phyloP scores from a whole-genome alignment of 768 basidiomycete species.

The Zangia roseola region DNA sequence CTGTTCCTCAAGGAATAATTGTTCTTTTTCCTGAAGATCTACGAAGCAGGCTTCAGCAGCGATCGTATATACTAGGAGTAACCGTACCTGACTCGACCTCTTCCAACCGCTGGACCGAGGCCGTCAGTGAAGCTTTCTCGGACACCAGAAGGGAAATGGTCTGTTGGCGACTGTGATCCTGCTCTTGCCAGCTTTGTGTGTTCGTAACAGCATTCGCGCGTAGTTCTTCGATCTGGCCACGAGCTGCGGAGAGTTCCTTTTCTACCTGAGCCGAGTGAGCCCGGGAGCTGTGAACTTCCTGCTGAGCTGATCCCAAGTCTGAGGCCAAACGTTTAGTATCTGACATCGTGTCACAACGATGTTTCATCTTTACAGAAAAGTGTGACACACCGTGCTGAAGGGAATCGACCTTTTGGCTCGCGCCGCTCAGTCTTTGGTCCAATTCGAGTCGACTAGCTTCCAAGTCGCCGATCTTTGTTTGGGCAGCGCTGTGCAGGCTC shows the following conservation, averaged over 20 bases:
- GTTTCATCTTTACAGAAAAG: constrained; percentile 24
- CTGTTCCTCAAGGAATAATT: constrained; percentile 43
- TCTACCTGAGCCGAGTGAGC: constrained; percentile 17
- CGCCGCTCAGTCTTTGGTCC: constrained; percentile 12
- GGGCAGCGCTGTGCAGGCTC: constrained; percentile 6
- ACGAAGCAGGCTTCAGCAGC: constrained; percentile 1
- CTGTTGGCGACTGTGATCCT: constrained; percentile 59
- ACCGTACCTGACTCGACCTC: constrained; percentile 61
- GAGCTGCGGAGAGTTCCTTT: constrained; percentile 21
- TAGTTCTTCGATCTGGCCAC: constrained; percentile 18
- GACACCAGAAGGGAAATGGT: constrained; percentile 77
- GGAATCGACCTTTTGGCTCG: constrained; percentile 5
- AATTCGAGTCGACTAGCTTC: constrained; percentile 9
- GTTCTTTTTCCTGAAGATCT: constrained; percentile 48
- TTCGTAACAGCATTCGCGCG: constrained; percentile 10
- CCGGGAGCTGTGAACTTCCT: constrained; percentile 7
- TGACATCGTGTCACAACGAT: constrained; percentile 23
- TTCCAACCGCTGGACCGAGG: constrained; percentile 58
- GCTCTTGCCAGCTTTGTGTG: constrained; percentile 25
- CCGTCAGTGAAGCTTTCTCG: constrained; percentile 60
- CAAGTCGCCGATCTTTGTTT: constrained; percentile 17
- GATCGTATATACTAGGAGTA: neutral
- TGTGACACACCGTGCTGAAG: constrained; percentile 22
- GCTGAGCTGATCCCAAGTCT: constrained; percentile 18
- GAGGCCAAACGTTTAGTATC: constrained; percentile 18